Evolutionary conservation across 768 basidiomycete species (phyloP).

Genomic region (Termitomyces heimii): DNA sequence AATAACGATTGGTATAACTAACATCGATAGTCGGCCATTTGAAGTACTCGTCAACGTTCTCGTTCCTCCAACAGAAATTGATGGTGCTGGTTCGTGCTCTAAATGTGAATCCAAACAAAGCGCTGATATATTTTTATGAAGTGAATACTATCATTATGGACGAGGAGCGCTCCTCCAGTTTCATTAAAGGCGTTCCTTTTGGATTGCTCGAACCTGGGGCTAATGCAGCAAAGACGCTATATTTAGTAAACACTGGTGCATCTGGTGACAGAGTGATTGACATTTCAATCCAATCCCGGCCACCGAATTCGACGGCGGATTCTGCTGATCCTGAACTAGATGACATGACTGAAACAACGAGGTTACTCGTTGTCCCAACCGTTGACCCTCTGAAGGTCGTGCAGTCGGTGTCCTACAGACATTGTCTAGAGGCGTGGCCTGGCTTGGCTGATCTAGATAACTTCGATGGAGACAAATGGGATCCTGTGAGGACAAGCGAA

Average conservation of each 20-base stretch:
- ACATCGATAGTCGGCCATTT: conserved; percentile 64
- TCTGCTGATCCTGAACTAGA: conserved; percentile 18
- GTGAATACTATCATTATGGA: conserved; percentile 60
- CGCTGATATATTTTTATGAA: conserved; percentile 16
- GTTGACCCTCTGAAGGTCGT: conserved; percentile 52
- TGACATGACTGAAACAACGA: conserved; percentile 54
- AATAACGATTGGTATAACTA: conserved; percentile 63
- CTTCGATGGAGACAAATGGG: conserved; percentile 50
- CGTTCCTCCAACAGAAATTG: conserved; percentile 74
- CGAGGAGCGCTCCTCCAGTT: conserved; percentile 56
- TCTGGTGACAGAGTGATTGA: conserved; percentile 74
- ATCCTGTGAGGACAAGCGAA: conserved; percentile 45
- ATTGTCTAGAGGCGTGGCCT: conserved; percentile 31
- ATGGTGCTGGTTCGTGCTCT: conserved; percentile 55
- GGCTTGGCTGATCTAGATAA: conserved; percentile 48
- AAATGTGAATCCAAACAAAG: neutral
- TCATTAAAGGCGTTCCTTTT: conserved; percentile 70
- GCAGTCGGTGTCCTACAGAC: conserved; percentile 50
- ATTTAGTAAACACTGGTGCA: conserved; percentile 54
- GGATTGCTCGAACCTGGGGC: conserved; percentile 59
- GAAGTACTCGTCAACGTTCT: conserved; percentile 69
- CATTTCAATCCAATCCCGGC: conserved; percentile 67
- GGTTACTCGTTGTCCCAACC: conserved; percentile 62
- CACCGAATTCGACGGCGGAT: conserved; percentile 24
- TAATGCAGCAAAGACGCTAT: conserved; percentile 54